Base-by-base conservation (phyloP, 2,329 filamentous ascomycete species). In the Massarina eburnea region DNA sequence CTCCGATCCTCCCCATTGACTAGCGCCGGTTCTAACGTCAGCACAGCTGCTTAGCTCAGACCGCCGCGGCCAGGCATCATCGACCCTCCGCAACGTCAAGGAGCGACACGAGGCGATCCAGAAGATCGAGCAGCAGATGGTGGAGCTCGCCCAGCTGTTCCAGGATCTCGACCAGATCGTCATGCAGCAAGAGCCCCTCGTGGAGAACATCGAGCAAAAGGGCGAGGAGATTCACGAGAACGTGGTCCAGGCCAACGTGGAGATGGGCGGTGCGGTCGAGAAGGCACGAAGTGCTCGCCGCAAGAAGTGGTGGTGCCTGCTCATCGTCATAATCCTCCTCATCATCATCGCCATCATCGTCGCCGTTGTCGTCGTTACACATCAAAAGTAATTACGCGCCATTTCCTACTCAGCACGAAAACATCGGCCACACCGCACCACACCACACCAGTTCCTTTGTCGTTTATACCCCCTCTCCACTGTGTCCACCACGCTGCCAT, bases 281-380 rank as follows among this genome's bases (percentile, higher is more conserved):
- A 95, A 89, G 58, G 92, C 92, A 8, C 80, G 86, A 42, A 57
- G 55, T 51, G 61, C 66, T 43, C 68, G 82, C 83, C 59, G 89
- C 87, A 95, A 95, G 90, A 96, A 96, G 87, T 96, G 91, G 91
- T 91, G 88, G 69, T 96, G 91, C 78, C 74, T 96, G 58, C 84
- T 86, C 62, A 89, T 96, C 63, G 75, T 79, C 59, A 54, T 72
- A 38, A 52, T 71, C 52, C 61, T 67, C 51, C 56, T 68, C 46
- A 63, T 67, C 36, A 54, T 67, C 44, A 57, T 75, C 50, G 67
- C 71, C 43, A 50, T 75, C 37, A 64, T 75, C 41, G 66, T 62
- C 22, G 70, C 69, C 21, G 61, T 69, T 3, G 65, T 70, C 35
- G 62, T 64, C 9, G 27, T 30, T 4, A 30, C 27, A 8, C 6